Conservation (phyloP, 257 asterid species). For the Schizonepeta tenuifolia region DNA sequence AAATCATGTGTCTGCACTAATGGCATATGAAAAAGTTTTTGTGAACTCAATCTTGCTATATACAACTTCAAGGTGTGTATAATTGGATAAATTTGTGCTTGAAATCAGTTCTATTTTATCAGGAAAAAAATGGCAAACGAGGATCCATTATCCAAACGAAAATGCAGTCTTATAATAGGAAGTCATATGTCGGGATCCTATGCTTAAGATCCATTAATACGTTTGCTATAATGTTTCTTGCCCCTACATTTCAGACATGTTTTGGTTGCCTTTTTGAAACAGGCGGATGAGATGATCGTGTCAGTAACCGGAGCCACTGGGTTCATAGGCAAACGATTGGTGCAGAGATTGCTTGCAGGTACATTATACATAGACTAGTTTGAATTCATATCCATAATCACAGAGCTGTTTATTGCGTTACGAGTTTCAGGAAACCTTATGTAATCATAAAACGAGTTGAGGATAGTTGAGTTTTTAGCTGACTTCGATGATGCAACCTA, state of each 20-base stretch:
- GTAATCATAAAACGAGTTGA: background rate
- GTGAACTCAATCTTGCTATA: slow-evolving; percentile 1
- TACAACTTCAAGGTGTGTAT: background rate
- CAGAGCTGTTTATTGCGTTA: background rate
- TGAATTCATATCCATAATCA: slow-evolving; percentile 22
- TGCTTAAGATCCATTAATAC: slow-evolving; percentile 20
- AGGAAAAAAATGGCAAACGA: background rate
- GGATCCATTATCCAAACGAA: background rate
- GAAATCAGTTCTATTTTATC: slow-evolving; percentile 2
- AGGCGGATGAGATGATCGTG: slow-evolving; percentile 77
- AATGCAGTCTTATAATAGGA: background rate
- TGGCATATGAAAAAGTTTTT: background rate
- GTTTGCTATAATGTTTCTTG: background rate
- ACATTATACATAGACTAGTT: background rate
- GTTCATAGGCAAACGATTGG: slow-evolving; percentile 90
- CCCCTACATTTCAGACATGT: background rate
- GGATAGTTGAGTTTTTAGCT: background rate
- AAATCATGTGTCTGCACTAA: background rate
- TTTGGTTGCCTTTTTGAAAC: slow-evolving; percentile 28
- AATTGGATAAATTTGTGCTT: background rate
- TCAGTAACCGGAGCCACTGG: slow-evolving; percentile 96
- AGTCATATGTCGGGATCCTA: background rate
- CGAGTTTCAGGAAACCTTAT: background rate
- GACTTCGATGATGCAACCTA: background rate
- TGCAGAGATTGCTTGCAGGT: slow-evolving; percentile 79